Percentiles rank a stretch among this genome's conserved stretches.
Evolutionary conservation across 2,329 filamentous ascomycete species (phyloP).

Genomic region (Claviceps sp.): DNA sequence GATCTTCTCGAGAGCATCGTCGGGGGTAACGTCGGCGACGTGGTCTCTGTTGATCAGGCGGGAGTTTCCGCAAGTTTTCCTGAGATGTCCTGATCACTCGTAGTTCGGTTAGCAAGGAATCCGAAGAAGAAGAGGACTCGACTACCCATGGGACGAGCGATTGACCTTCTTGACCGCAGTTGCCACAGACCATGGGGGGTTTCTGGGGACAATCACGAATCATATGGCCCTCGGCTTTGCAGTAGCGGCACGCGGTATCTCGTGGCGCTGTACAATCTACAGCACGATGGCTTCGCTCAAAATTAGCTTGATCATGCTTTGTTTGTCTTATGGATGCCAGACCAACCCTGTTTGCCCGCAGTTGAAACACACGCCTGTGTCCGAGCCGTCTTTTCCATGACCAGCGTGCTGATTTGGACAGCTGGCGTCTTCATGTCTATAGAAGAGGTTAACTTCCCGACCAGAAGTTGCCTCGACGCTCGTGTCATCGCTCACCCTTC

Average conservation of each 20-base stretch:
- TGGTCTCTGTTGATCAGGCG: slow-evolving; percentile 42
- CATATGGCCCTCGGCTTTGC: slow-evolving; percentile 38
- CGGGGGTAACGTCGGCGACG: slow-evolving; percentile 34
- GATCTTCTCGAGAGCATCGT: slow-evolving; percentile 46
- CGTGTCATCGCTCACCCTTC: slow-evolving; percentile 4
- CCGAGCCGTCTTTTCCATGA: slow-evolving; percentile 1
- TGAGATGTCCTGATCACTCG: slow-evolving; percentile 35
- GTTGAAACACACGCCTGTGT: slow-evolving; percentile 21
- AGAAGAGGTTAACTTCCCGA: neutral
- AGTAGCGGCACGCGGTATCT: slow-evolving; percentile 27
- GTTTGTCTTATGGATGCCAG: neutral
- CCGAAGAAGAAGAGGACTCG: slow-evolving; percentile 8
- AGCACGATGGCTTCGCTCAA: slow-evolving; percentile 14
- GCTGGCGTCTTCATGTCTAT: slow-evolving; percentile 4
- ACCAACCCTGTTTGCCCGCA: slow-evolving; percentile 24
- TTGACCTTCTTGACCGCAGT: slow-evolving; percentile 47
- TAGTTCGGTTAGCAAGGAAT: slow-evolving; percentile 11
- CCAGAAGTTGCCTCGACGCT: neutral
- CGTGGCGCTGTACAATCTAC: slow-evolving; percentile 22
- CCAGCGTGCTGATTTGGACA: slow-evolving; percentile 6
- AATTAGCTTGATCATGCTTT: slow-evolving; percentile 3
- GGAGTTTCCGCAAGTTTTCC: slow-evolving; percentile 42
- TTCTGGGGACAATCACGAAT: slow-evolving; percentile 50
- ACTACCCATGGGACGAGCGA: too few relatives aligned
- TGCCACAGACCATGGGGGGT: slow-evolving; percentile 41